phyloP scores from a whole-genome alignment of 2,329 filamentous ascomycete genomes.

The Didymella lethalis region DNA sequence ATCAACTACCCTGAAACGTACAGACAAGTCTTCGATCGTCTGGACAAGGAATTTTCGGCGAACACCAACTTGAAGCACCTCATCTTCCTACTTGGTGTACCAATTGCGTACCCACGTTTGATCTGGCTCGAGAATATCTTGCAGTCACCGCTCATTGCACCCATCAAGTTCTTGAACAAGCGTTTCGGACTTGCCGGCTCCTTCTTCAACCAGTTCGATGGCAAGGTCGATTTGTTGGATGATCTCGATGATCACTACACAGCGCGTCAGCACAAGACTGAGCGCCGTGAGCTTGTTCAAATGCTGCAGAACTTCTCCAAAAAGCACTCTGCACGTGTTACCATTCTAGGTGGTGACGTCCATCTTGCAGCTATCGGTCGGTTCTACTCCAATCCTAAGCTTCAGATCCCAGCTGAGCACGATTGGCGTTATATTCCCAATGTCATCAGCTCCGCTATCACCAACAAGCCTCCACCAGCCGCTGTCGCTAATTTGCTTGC shows the following conservation, averaged over 20 bases:
- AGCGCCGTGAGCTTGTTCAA: constrained; percentile 77
- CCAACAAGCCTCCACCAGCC: constrained; percentile 71
- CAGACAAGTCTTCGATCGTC: constrained; percentile 65
- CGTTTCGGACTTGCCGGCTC: constrained; percentile 85
- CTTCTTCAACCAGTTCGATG: constrained; percentile 94
- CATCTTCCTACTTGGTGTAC: constrained; percentile 71
- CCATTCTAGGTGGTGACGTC: constrained; percentile 70
- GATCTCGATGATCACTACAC: constrained; percentile 81
- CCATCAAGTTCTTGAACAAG: constrained; percentile 88
- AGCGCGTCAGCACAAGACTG: constrained; percentile 86
- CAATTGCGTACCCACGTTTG: constrained; percentile 75
- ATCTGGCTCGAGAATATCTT: constrained; percentile 98
- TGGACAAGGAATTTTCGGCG: constrained; percentile 60
- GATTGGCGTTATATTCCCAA: constrained; percentile 72
- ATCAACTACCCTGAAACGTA: constrained; percentile 82
- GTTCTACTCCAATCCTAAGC: constrained; percentile 68
- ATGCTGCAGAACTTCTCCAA: constrained; percentile 67
- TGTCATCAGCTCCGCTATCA: constrained; percentile 70
- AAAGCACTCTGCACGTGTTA: constrained; percentile 64
- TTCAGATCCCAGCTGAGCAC: constrained; percentile 63
- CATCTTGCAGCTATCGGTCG: constrained; percentile 69
- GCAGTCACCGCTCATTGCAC: constrained; percentile 83
- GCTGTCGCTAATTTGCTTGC: constrained; percentile 71
- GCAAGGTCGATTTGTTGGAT: constrained; percentile 70
- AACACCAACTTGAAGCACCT: constrained; percentile 68